Evolutionary conservation across 441 rosid genomes (phyloP).

Genomic region (Erodium trifolium): DNA sequence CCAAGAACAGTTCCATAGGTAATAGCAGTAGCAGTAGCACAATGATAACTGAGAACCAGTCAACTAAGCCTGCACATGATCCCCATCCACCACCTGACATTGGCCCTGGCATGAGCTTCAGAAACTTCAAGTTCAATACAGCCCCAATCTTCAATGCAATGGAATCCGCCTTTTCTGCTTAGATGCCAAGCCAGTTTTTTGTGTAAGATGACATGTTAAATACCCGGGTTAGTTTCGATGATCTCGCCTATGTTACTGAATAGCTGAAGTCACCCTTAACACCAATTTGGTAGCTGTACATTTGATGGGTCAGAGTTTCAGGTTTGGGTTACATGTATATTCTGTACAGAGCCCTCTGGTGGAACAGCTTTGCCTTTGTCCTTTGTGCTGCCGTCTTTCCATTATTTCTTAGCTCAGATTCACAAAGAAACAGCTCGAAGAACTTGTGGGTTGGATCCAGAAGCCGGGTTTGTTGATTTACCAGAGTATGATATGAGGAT

Average conservation of each 20-base stretch:
- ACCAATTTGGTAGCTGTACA: slow-evolving; percentile 19
- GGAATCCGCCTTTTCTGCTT: slow-evolving; percentile 59
- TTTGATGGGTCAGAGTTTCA: slow-evolving; percentile 20
- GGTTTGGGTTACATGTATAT: slow-evolving; percentile 33
- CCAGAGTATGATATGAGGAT: not conserved
- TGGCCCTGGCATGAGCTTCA: slow-evolving; percentile 56
- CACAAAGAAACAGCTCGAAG: not conserved
- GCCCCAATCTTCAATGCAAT: slow-evolving; percentile 52
- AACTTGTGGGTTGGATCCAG: not conserved
- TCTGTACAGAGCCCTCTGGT: slow-evolving; percentile 29
- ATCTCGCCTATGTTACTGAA: slow-evolving; percentile 17
- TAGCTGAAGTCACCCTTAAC: slow-evolving; percentile 12
- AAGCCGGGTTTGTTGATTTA: not conserved
- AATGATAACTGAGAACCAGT: slow-evolving; percentile 37
- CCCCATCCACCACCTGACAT: slow-evolving; percentile 36
- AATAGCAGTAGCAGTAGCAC: slow-evolving; percentile 24
- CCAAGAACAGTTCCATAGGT: slow-evolving; percentile 48
- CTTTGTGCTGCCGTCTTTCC: not conserved
- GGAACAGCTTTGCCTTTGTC: slow-evolving; percentile 13
- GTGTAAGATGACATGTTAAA: slow-evolving; percentile 23
- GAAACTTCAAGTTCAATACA: slow-evolving; percentile 56
- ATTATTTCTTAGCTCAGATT: not conserved
- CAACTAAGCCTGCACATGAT: slow-evolving; percentile 31
- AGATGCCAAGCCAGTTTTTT: slow-evolving; percentile 15
- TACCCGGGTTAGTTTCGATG: slow-evolving; percentile 24